phyloP scores from a whole-genome alignment of 139 green algal genomes.

The Chlorella sorokiniana region DNA sequence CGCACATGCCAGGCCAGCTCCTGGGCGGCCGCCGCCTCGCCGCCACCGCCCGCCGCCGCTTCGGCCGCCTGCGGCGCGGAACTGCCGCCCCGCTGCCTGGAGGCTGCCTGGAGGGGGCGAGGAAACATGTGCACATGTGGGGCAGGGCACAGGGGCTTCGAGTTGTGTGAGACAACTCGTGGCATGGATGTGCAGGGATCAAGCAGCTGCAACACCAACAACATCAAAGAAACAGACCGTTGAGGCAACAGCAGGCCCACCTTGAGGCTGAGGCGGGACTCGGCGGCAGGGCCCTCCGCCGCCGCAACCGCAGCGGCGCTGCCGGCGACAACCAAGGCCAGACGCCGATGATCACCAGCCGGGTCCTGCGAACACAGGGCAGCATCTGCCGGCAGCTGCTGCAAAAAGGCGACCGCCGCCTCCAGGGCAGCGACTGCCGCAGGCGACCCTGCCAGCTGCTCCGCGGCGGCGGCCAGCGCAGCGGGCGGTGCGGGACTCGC shows the following conservation, averaged over 20 bases:
- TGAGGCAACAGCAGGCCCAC: not conserved
- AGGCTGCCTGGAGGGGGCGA: not conserved
- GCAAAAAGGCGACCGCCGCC: not conserved
- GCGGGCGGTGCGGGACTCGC: not conserved
- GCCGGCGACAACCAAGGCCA: not conserved
- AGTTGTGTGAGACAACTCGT: not conserved
- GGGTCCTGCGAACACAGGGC: too few relatives aligned
- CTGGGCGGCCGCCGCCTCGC: not conserved
- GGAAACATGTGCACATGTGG: not conserved
- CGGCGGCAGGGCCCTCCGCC: not conserved
- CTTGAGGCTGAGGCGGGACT: conserved; percentile 10
- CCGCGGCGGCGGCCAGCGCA: not conserved
- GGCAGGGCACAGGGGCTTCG: too few relatives aligned
- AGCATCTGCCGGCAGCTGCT: not conserved
- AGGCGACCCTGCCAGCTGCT: not conserved
- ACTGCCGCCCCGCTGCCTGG: not conserved
- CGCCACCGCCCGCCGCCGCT: not conserved
- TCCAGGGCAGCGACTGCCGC: not conserved
- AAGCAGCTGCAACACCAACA: not conserved
- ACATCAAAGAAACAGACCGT: not conserved
- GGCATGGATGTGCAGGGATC: not conserved
- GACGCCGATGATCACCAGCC: not conserved
- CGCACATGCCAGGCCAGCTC: conserved; percentile 13
- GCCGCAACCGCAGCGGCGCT: not conserved
- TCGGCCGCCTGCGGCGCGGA: not conserved